Base-by-base conservation (phyloP, 805 yeast genomes). In the Hanseniaspora meyeri region DNA sequence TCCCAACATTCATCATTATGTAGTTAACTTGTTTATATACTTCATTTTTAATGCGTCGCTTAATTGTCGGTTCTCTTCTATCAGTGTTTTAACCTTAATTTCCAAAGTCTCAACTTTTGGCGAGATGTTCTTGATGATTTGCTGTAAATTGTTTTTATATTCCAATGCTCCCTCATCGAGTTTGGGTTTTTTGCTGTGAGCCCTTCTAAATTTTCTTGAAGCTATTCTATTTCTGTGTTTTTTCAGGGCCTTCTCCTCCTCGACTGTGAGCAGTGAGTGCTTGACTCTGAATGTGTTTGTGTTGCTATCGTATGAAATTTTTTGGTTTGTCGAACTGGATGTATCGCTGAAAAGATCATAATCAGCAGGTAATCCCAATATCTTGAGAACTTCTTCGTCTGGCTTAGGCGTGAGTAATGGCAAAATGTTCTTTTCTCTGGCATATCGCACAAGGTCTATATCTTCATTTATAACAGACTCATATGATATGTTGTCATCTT, bases 161-260 rank as follows among this genome's bases (percentile, higher is more conserved):
- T 19, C n/a, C 17, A 20, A 8, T 1, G 14, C 38, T 14, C 4
- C 40, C 6, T 34, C 40, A 7, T 32, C 40, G 9, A n/a, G 9
- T 38, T 38, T 39, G 2, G 24, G 37, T 14, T 43, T 32, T 24
- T 53, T 53, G 37, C 57, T 45, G 24, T 46, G 57, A 8, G 36
- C n/a, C 31, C 32, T 53, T 46, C 57, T 45, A 16, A 53, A 53
- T 46, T 32, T 45, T 24, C 57, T 53, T 6, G 57, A 53, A 12
- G 57, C 57, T 8, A 53, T 39, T 32, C 40, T 43, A 29, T 53
- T 53, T 46, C 57, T 39, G 27, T 53, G 42, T 39, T 46, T 45
- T 39, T 53, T 53, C 20, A 53, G 17, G 9, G 43, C 40, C 20
- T 53, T 45, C n/a, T 39, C 48, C 37, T 53, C 51, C 1, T 38